Base-by-base conservation (phyloP, 1,139 yeast genomes). In the Kazachstania sp. region DNA sequence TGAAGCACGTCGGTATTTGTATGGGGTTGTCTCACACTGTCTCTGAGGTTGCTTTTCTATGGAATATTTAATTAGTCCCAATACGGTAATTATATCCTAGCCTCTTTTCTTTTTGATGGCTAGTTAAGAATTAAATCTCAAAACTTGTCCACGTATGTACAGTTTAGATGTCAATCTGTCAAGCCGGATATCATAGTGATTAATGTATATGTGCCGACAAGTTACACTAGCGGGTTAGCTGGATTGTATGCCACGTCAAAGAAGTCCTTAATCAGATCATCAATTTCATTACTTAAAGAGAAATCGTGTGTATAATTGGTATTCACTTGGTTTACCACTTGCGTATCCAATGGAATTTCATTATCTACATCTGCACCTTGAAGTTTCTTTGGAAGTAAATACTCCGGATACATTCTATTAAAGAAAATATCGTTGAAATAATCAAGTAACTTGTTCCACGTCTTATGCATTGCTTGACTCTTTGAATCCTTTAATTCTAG, bases 211-310 rank as follows among this genome's bases (percentile, higher is more conserved):
- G 8, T 23, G 28, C 28, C 8, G 28, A 23, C 12, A 26, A 3
- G 13, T 41, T 39, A 47, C 7, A 44, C 41, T 9, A 50, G 38
- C n/a, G 53, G 51, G 31, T 44, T 49, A 13, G 43, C 44, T 18
- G 54, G 51, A 26, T 43, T 46, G 32, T 48, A 47, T 15, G 46
- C 55, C 9, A 53, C 52, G 31, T 63, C 63, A 39, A 64, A 64
- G 34, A 61, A 49, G 31, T 63, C 64, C 39, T 58, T 61, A 44
- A 65, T 65, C 37, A 64, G 49, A 37, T 61, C 67, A 40, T 65
- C 68, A 39, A 65, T 64, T 48, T 65, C 68, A 43, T 64, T 61
- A 44, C 64, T 60, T 32, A 65, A 51, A 3, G 68, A 60, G 43
- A 65, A 63, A 45, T 65, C 68, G 45, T 63, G 63, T 1, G 56